phyloP scores from a whole-genome alignment of 495 filamentous ascomycete species.

The Pseudevernia furfuracea region DNA sequence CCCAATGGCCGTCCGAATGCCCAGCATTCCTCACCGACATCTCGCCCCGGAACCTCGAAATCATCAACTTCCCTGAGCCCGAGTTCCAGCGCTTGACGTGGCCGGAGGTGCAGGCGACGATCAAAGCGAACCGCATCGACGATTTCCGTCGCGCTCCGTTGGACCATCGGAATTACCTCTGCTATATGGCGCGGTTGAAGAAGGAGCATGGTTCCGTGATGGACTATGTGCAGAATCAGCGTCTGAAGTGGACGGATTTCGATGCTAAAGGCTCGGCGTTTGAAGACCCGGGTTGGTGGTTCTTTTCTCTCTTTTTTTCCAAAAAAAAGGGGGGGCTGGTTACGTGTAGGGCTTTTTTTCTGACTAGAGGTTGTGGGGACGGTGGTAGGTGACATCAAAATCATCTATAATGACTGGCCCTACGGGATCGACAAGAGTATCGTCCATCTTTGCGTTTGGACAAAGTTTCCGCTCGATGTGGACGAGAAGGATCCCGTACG shows the following conservation, averaged over 20 bases:
- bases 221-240: conserved; percentile 59
- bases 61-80: conserved; percentile 58
- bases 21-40: conserved; percentile 58
- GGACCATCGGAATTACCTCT: conserved; percentile 63
- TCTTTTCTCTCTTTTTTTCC: not conserved
- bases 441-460: conserved; percentile 82
- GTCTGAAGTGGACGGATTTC: conserved; percentile 56
- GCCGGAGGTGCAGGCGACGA: conserved; percentile 54
- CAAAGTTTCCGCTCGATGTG: conserved; percentile 63
- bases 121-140: conserved; percentile 59
- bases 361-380: not conserved
- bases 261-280: conserved; percentile 40
- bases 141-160: conserved; percentile 66
- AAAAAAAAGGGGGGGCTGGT: too few relatives aligned
- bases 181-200: conserved; percentile 54
- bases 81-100: conserved; percentile 52
- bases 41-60: conserved; percentile 47
- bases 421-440: conserved; percentile 71
- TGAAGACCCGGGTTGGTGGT: conserved; percentile 40
- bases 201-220: conserved; percentile 63
- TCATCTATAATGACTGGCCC: conserved; percentile 85
- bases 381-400: conserved; percentile 56
- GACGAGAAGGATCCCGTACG: conserved; percentile 44
- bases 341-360: conserved; percentile 4
- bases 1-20: conserved; percentile 54